Conservation (phyloP, 2,329 filamentous ascomycete genomes). For the Dactylella cylindrospora region DNA sequence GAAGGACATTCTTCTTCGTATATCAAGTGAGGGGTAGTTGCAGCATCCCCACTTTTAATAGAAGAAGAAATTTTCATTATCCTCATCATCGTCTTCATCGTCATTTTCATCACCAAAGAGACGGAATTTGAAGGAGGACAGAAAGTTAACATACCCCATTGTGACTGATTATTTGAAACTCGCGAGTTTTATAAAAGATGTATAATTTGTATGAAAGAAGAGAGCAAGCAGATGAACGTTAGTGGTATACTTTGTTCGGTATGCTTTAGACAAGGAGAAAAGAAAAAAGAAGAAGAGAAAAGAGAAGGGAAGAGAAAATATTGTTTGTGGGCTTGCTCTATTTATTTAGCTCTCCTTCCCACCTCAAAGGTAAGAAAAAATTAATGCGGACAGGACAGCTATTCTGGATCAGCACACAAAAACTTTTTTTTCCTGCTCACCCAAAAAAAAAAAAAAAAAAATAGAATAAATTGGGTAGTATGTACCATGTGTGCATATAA, state of each 20-base stretch:
- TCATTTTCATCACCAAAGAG: slow-evolving; percentile 18
- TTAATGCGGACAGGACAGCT: too few species aligned
- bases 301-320: slow-evolving; percentile 13
- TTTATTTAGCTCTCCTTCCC: slow-evolving; percentile 9
- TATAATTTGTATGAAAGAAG: too few species aligned
- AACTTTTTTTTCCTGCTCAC: slow-evolving; percentile 10
- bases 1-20: not conserved
- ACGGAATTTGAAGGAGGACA: slow-evolving; percentile 4
- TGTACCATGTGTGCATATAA: too few species aligned
- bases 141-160: slow-evolving; percentile 52
- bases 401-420: slow-evolving; percentile 18
- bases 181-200: not conserved
- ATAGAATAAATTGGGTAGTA: too few species aligned
- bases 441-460: too few species aligned
- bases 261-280: slow-evolving; percentile 43
- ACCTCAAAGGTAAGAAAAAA: slow-evolving; percentile 6
- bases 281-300: slow-evolving; percentile 10
- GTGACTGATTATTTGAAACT: slow-evolving; percentile 48
- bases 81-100: not conserved
- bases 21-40: too few species aligned
- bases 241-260: slow-evolving; percentile 43
- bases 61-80: too few species aligned
- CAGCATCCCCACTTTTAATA: too few species aligned
- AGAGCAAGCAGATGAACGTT: slow-evolving; percentile 43
- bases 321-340: not conserved